Evolutionary conservation across 2,329 filamentous ascomycete genomes (phyloP), one percentile per base, ranked within the genome.

Genomic region (Penicillium sp.): DNA sequence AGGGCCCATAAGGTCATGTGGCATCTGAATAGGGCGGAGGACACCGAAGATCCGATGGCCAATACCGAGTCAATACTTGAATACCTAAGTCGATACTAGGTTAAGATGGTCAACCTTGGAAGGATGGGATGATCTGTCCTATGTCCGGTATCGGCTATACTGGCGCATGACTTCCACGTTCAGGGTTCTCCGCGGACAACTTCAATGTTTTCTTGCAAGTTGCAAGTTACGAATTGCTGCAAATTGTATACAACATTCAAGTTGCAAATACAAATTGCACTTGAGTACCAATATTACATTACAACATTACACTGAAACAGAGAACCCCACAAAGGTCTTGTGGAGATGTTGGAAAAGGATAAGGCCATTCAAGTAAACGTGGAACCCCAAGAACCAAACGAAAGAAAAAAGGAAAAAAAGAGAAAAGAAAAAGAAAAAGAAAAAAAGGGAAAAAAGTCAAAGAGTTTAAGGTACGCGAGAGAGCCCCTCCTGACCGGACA

Each of bases 401-500:
- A 24, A 22, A 22, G 19, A 7, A 7, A 24, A 24, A 3, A 6
- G 22, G 7, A 24, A 24, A 24, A 24, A 24, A 2, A 53, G 48
- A 37, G 40, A 45, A 53, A 45, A 51, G 43, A 45, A 51, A 24
- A 53, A 29, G 26, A 32, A 42, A 47, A 33, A 29, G 44, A 43
- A 49, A 45, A 45, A 51, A 51, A 45, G 51, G 19, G 19, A 21
- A 54, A 52, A 55, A 52, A 56, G 51, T 47, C 40, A 53, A 49
- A 52, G 56, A 53, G 45, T 45, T 35, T 7, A 38, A 38, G 32
- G 42, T 29, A 53, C 32, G 40, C 24, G 43, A 29, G 32, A 47
- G 49, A 49, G 54, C 50, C 58, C 56, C 57, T 49, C 47, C 39
- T 49, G 38, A 46, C 49, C 53, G 51, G 45, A 12, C 34, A 56